phyloP scores from a whole-genome alignment of 164 flowering plant genomes.

The Vitis rotundifolia region DNA sequence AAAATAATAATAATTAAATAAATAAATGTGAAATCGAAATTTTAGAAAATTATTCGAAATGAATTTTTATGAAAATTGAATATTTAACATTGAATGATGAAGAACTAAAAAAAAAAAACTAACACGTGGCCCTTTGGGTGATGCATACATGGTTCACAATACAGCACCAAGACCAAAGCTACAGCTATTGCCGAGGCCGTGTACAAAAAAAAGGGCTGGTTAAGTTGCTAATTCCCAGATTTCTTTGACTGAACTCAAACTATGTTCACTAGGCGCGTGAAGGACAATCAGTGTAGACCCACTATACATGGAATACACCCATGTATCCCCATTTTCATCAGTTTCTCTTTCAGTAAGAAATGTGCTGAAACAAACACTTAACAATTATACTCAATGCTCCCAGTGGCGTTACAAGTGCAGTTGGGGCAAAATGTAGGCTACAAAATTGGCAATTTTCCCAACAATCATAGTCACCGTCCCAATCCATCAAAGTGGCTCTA shows the following conservation, averaged over 20 bases:
- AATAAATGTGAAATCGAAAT: no score
- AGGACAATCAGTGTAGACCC: constrained; percentile 86
- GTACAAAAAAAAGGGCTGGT: constrained; percentile 89
- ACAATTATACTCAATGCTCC: constrained; percentile 97
- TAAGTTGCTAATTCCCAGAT: constrained; percentile 86
- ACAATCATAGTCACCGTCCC: constrained; percentile 74
- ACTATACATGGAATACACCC: constrained; percentile 86
- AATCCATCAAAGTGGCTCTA: background rate
- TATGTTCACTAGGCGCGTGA: constrained; percentile 90
- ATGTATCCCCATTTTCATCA: constrained; percentile 76
- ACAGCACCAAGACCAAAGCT: constrained; percentile 62
- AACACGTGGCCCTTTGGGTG: no score
- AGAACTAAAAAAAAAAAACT: no score
- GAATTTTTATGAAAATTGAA: no score
- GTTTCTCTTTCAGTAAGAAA: no score
- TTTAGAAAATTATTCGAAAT: no score
- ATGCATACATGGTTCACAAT: constrained; percentile 83
- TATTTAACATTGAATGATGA: no score
- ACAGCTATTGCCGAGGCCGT: constrained; percentile 66
- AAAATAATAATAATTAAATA: no score
- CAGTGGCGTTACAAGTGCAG: constrained; percentile 88
- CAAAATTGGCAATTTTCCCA: constrained; percentile 86
- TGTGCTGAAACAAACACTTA: no score
- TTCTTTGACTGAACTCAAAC: no score
- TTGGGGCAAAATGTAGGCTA: constrained; percentile 94